Base-by-base conservation (phyloP, 345 rosid genomes). In the Corchorus capsularis region DNA sequence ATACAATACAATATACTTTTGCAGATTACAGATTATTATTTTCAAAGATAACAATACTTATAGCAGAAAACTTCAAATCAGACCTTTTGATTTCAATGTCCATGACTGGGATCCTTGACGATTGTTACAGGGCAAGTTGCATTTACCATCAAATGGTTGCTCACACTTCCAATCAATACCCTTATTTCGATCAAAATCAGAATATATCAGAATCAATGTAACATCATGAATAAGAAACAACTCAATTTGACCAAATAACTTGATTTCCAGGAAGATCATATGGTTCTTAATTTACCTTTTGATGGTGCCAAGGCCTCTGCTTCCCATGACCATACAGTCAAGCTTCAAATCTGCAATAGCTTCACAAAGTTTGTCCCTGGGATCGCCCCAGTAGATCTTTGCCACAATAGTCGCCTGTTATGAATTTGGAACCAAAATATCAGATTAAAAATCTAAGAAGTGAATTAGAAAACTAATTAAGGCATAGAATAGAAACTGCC, bases 351-450 rank as follows among this genome's bases (percentile, higher is more conserved):
- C 88, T n/a, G 69, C 88, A 19, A 84, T 85, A 0, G 97, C 94
- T 49, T 81, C 89, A 11, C 94, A 86, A 3, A 94, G 86, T 75
- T 88, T 90, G 68, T 94, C 98, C 66, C 97, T 88, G 16, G 98
- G 83, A 82, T 93, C 98, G 41, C 95, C 98, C 92, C 97, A 94
- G 78, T 91, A 91, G 37, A 94, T 69, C 81, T 94, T 94, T 11
- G 94, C 81, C 47, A 91, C 88, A 43, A 93, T 88, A 56, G 78
- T 87, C 61, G 84, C 91, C 98, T 93, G 47, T 64, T 19, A 45
- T 15, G 22, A 16, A 14, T 27, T 32, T 68, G 50, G 15, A 16
- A 22, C 5, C 15, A 78, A 55, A 61, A 45, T 27, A 27, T 46
- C 37, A 65, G 27, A 75, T 13, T 10, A 1, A 50, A 27, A 20